These are phyloP conservation scores for Wilhelminamyces savonicus DNA, from an alignment of 805 yeast species.

Conservation along the genomic window DNA sequence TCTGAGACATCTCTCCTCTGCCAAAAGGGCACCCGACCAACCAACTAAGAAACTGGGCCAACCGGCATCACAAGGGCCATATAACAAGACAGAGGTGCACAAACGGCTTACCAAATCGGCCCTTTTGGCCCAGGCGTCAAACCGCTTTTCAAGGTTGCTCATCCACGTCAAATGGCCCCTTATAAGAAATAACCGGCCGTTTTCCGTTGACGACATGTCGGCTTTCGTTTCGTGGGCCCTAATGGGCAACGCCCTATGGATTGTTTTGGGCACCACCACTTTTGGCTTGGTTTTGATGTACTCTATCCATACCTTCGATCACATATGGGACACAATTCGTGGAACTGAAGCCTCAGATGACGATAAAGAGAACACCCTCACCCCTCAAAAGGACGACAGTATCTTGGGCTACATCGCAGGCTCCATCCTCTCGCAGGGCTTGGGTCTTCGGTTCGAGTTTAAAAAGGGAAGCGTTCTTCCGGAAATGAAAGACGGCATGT, in stretches of 20 bases:
- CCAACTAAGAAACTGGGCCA: too few species aligned
- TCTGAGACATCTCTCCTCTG: too few species aligned
- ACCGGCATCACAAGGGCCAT: too few species aligned
- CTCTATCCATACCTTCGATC: conserved; percentile 32
- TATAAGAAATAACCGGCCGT: conserved; percentile 41
- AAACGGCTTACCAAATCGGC: conserved; percentile 7
- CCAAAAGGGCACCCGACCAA: too few species aligned
- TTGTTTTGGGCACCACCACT: conserved; percentile 52
- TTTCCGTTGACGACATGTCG: conserved; percentile 44
- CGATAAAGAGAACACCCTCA: conserved; percentile 14
- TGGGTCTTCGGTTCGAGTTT: conserved; percentile 31
- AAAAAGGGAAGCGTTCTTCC: conserved; percentile 35
- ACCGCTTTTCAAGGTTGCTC: conserved; percentile 23
- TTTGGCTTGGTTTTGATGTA: conserved; percentile 44
- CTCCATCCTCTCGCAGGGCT: conserved; percentile 32
- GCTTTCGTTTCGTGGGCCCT: conserved; percentile 53
- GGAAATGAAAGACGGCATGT: conserved; percentile 43
- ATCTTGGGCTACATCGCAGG: conserved; percentile 28
- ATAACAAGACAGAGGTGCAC: too few species aligned
- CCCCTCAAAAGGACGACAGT: conserved; percentile 14
- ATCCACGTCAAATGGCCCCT: conserved; percentile 44
- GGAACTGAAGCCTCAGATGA: conserved; percentile 16
- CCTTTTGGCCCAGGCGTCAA: conserved; percentile 24
- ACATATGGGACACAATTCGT: conserved; percentile 14
- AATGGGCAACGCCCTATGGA: conserved; percentile 53